Conservation (phyloP, 495 filamentous ascomycete genomes). For the Tuber calosporum region DNA sequence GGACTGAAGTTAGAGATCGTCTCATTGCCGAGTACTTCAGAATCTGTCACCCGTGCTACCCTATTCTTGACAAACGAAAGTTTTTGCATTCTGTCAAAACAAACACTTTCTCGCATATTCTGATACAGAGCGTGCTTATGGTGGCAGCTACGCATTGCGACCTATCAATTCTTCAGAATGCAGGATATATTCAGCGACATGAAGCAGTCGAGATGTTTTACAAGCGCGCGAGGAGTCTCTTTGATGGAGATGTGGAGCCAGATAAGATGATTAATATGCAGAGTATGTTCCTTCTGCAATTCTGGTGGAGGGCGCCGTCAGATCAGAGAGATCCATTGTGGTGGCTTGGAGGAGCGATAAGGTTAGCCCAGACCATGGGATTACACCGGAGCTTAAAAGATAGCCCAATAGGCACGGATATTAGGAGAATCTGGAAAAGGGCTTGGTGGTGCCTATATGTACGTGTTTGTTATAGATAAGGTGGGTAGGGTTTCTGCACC, state of each 20-base stretch:
- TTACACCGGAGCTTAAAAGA: conserved; percentile 15
- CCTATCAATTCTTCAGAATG: conserved; percentile 18
- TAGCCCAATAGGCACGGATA: conserved; percentile 5
- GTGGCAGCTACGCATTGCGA: conserved; percentile 25
- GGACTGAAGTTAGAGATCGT: conserved; percentile 17
- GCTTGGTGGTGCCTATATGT: conserved; percentile 27
- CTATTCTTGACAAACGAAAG: conserved; percentile 13
- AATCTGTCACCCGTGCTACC: conserved; percentile 19
- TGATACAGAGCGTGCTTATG: conserved; percentile 24
- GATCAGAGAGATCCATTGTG: conserved; percentile 26
- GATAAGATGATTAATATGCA: conserved; percentile 25
- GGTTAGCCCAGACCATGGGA: conserved; percentile 26
- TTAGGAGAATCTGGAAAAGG: conserved; percentile 17
- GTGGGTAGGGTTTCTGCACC: neutral
- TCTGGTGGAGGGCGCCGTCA: conserved; percentile 24
- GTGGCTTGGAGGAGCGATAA: conserved; percentile 24
- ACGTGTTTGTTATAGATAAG: conserved; percentile 3
- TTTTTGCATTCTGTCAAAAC: conserved; percentile 17
- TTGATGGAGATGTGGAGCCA: conserved; percentile 25
- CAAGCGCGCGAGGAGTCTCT: conserved; percentile 14
- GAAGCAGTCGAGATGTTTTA: conserved; percentile 21
- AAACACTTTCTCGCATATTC: conserved; percentile 27
- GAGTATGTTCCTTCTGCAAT: conserved; percentile 27
- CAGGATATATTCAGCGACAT: conserved; percentile 13
- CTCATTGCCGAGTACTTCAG: conserved; percentile 23